Percentiles rank a stretch among this genome's conserved stretches.
These are phyloP conservation scores for Dendrostoma leiphaemia DNA, from an alignment of 2,329 filamentous ascomycete species.

Conservation along the genomic window DNA sequence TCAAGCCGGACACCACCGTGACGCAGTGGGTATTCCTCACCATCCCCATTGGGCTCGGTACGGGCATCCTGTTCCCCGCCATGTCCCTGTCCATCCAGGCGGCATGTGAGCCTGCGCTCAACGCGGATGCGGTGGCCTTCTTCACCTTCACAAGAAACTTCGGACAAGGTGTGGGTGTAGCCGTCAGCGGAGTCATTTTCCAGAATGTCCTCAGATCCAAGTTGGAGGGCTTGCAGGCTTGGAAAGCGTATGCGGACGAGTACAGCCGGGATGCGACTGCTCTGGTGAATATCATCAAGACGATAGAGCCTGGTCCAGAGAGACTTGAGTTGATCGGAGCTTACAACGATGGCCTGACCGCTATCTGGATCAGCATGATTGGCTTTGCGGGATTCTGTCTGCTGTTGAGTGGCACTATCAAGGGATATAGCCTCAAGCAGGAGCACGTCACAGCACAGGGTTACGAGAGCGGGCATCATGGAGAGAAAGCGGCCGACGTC, in stretches of 20 bases:
- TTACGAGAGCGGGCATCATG: conserved; percentile 20
- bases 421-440: conserved; percentile 30
- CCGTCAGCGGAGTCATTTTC: conserved; percentile 66
- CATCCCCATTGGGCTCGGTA: conserved; percentile 57
- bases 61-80: conserved; percentile 64
- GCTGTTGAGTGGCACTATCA: conserved; percentile 28
- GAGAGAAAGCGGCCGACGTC: neutral
- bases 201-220: conserved; percentile 61
- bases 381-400: conserved; percentile 27
- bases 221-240: conserved; percentile 44
- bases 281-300: conserved; percentile 56
- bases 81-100: conserved; percentile 65
- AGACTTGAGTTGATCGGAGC: conserved; percentile 29
- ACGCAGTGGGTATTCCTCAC: conserved; percentile 60
- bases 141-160: conserved; percentile 66
- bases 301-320: conserved; percentile 37
- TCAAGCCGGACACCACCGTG: conserved; percentile 47
- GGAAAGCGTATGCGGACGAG: conserved; percentile 38
- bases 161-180: conserved; percentile 64
- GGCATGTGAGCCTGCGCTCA: conserved; percentile 41
- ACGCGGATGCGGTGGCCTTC: conserved; percentile 60
- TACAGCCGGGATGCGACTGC: conserved; percentile 58
- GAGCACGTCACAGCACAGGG: conserved; percentile 30
- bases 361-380: conserved; percentile 32
- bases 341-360: conserved; percentile 31